These are phyloP conservation scores for Peribolospora baueri DNA, from an alignment of 768 basidiomycete genomes.

Conservation along the genomic window DNA sequence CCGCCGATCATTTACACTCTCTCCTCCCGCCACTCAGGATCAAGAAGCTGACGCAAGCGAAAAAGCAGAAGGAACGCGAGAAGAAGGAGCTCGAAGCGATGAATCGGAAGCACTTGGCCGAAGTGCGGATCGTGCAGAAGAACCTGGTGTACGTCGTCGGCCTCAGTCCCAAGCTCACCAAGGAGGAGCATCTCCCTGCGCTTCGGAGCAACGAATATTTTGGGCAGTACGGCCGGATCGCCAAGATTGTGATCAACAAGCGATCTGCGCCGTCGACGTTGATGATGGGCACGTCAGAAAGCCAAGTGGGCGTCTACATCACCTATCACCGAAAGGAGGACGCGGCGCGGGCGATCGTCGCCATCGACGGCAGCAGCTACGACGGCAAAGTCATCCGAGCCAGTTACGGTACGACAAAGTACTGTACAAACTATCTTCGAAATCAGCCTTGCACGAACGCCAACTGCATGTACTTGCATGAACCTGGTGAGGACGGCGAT, in stretches of 20 bases:
- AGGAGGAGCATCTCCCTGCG: constrained; percentile 42
- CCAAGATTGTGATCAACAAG: constrained; percentile 79
- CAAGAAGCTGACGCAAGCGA: constrained; percentile 66
- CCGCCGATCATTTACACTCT: constrained; percentile 8
- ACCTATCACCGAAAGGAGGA: constrained; percentile 86
- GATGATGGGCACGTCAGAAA: constrained; percentile 27
- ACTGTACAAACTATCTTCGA: constrained; percentile 86
- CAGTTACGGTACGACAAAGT: constrained; percentile 88
- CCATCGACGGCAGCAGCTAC: constrained; percentile 69
- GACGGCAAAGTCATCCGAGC: constrained; percentile 77
- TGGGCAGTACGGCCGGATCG: constrained; percentile 94
- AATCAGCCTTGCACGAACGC: constrained; percentile 61
- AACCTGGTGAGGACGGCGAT: constrained; percentile 96
- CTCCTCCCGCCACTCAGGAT: constrained; percentile 31
- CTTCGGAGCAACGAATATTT: constrained; percentile 45
- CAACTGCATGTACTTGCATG: constrained; percentile 81
- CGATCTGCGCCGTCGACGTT: constrained; percentile 50
- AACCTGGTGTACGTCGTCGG: constrained; percentile 92
- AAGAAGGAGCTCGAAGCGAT: constrained; percentile 78
- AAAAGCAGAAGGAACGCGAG: constrained; percentile 80
- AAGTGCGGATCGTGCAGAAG: constrained; percentile 87
- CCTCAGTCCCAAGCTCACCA: constrained; percentile 75
- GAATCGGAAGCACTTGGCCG: constrained; percentile 61
- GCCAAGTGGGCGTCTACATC: constrained; percentile 66
- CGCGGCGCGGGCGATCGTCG: constrained; percentile 71